Evolutionary conservation across 2,329 filamentous ascomycete species (phyloP).

Genomic region (Parasarocladium wereldwijsianum): DNA sequence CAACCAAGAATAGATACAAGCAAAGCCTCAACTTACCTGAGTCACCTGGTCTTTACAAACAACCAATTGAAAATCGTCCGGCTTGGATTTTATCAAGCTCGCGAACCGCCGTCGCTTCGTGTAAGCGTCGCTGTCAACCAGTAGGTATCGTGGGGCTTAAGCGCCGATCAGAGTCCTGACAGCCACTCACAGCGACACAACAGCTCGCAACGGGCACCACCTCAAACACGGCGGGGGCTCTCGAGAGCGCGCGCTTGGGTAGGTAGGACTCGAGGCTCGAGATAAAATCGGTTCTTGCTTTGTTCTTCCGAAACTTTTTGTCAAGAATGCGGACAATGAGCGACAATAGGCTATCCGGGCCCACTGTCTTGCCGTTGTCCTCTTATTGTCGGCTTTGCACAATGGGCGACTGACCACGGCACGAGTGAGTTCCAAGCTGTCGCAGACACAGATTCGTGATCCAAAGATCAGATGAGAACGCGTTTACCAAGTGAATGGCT

Average conservation of each 20-base stretch:
- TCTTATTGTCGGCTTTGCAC: conserved; percentile 9
- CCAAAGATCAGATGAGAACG: too few species aligned
- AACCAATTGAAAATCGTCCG: conserved; percentile 1
- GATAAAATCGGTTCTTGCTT: too few species aligned
- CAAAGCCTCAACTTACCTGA: conserved; percentile 5
- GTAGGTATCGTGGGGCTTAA: conserved; percentile 1
- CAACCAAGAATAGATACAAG: conserved; percentile 8
- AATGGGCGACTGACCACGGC: conserved; percentile 7
- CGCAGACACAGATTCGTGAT: too few species aligned
- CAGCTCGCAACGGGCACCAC: conserved; percentile 2
- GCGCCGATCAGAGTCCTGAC: conserved; percentile 1
- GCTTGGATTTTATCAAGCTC: neutral
- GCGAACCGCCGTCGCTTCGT: too few species aligned
- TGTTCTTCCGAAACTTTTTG: too few species aligned
- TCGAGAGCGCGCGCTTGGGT: conserved; percentile 1
- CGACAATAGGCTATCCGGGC: too few species aligned
- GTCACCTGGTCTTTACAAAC: conserved; percentile 3
- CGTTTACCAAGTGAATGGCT: conserved; percentile 15
- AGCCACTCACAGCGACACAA: neutral
- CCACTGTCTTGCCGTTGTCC: too few species aligned
- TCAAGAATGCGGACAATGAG: too few species aligned
- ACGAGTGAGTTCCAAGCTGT: too few species aligned
- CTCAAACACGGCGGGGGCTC: conserved; percentile 3
- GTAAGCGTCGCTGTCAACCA: too few species aligned
- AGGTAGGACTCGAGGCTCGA: conserved; percentile 4